Evolutionary conservation across 257 asterid genomes (phyloP).

Genomic region (Plectranthus barbatus): DNA sequence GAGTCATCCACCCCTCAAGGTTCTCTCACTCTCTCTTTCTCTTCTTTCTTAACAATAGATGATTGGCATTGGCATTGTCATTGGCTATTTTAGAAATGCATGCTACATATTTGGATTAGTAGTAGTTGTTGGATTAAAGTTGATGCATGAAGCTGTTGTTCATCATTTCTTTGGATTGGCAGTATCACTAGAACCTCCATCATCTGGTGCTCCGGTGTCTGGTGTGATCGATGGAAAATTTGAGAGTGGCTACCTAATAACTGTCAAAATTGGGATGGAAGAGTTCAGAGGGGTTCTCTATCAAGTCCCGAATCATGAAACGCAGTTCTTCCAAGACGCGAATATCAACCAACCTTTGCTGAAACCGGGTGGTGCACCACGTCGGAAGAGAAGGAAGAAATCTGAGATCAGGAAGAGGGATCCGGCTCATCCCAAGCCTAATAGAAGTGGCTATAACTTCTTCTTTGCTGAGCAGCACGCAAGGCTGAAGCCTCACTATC

Average conservation of each 20-base stretch:
- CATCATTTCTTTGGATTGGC: background rate
- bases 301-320: conserved; percentile 27
- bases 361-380: conserved; percentile 23
- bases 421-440: conserved; percentile 89
- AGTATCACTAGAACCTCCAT: conserved; percentile 21
- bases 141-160: background rate
- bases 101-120: no score
- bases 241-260: conserved; percentile 78
- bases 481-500: conserved; percentile 55
- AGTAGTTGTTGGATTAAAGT: no score
- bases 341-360: conserved; percentile 23
- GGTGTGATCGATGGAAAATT: conserved; percentile 89
- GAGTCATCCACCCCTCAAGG: conserved; percentile 32
- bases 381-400: conserved; percentile 72
- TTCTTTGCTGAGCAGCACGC: conserved; percentile 89
- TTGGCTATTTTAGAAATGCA: no score
- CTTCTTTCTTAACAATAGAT: no score
- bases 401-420: conserved; percentile 60
- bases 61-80: no score
- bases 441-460: conserved; percentile 82
- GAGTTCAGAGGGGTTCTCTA: conserved; percentile 78
- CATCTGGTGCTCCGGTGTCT: conserved; percentile 32
- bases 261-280: conserved; percentile 62
- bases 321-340: conserved; percentile 6
- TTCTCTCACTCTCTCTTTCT: background rate